Percentiles rank a stretch among this genome's conserved stretches.
These are phyloP conservation scores for Cutaneotrichosporon dermatis DNA, from an alignment of 1,284 basidiomycete species.

Conservation along the genomic window DNA sequence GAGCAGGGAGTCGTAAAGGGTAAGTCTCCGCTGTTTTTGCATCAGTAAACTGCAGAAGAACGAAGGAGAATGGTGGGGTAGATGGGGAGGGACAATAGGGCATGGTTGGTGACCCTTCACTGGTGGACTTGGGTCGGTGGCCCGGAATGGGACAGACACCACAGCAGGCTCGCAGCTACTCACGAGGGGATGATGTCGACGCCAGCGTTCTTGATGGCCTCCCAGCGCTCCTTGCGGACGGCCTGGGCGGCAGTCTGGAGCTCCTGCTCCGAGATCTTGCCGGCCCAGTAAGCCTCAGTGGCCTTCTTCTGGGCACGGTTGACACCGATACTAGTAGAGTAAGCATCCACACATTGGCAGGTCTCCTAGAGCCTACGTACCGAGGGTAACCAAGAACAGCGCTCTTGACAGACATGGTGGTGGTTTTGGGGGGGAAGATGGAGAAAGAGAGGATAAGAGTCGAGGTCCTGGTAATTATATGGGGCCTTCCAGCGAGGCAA, in stretches of 20 bases:
- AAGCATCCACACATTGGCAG: no score
- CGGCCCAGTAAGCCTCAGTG: slow-evolving; percentile 96
- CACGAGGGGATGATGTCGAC: slow-evolving; percentile 92
- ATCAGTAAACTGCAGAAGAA: neutral
- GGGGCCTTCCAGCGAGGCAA: neutral
- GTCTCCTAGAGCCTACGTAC: no score
- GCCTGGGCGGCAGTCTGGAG: slow-evolving; percentile 84
- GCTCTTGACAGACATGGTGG: slow-evolving; percentile 54
- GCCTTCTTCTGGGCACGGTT: slow-evolving; percentile 99
- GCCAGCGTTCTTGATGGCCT: slow-evolving; percentile 76
- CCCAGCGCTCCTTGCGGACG: slow-evolving; percentile 88
- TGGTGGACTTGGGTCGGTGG: no score
- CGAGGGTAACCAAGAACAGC: slow-evolving; percentile 93
- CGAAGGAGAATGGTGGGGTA: no score
- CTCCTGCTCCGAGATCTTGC: slow-evolving; percentile 83
- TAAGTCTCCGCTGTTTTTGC: slow-evolving; percentile 79
- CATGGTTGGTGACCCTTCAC: no score
- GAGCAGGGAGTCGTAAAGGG: slow-evolving; percentile 97
- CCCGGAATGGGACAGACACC: no score
- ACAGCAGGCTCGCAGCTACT: slow-evolving; percentile 31
- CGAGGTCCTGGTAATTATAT: neutral
- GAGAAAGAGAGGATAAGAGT: slow-evolving; percentile 3
- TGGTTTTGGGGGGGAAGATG: neutral
- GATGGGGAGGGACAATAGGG: no score
- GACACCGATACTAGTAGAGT: slow-evolving; percentile 64